Conservation (phyloP, 257 asterid species). For the Solanum tarapatanum region DNA sequence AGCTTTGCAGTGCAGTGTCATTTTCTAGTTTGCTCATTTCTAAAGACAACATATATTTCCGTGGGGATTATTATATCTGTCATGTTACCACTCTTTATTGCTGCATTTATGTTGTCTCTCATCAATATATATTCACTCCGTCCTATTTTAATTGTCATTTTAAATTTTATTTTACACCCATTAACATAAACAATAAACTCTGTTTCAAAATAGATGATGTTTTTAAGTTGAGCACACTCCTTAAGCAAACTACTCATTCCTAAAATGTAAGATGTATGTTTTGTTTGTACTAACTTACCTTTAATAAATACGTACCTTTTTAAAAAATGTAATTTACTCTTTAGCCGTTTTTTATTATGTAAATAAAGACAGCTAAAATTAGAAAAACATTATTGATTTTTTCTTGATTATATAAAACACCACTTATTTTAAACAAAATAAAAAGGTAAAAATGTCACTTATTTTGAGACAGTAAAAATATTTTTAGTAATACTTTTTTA, state of each 20-base stretch:
- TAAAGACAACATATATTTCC: conserved; percentile 19
- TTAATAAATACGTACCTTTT: too few relatives aligned
- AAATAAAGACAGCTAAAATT: too few relatives aligned
- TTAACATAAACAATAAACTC: not conserved
- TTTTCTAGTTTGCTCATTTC: conserved; percentile 28
- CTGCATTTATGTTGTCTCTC: not conserved
- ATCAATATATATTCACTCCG: not conserved
- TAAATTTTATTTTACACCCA: not conserved
- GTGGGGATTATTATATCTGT: conserved; percentile 24
- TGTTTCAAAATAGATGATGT: too few relatives aligned
- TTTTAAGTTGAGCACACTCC: not conserved
- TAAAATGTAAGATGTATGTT: not conserved
- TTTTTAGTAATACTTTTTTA: not conserved
- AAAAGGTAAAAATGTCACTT: not conserved
- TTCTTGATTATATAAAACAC: too few relatives aligned
- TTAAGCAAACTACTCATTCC: not conserved
- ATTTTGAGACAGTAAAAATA: not conserved
- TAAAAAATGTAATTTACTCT: too few relatives aligned
- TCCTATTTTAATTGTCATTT: not conserved
- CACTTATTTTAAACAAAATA: too few relatives aligned
- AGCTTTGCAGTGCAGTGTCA: conserved; percentile 39
- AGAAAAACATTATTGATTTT: too few relatives aligned
- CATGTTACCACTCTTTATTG: not conserved
- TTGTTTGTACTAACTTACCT: not conserved
- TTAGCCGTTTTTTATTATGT: too few relatives aligned